Evolutionary conservation across 2,329 filamentous ascomycete genomes (phyloP).

Genomic region (Aspergillus candidus): DNA sequence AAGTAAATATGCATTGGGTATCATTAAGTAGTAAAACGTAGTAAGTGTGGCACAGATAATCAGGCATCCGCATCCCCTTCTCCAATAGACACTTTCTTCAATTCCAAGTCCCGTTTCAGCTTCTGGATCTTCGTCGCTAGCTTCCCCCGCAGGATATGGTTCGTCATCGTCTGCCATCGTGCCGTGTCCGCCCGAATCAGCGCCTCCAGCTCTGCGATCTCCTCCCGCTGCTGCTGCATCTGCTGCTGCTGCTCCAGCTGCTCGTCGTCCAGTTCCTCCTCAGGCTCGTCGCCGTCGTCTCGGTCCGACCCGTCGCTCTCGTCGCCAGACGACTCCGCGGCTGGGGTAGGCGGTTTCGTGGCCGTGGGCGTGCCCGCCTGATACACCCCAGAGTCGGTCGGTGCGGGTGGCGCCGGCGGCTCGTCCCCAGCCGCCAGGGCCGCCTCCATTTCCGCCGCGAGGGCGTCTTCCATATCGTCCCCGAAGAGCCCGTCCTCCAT

Average conservation of each 20-base stretch:
- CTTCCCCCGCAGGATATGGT: slow-evolving; percentile 38
- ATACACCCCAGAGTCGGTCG: slow-evolving; percentile 14
- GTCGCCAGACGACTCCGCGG: slow-evolving; percentile 37
- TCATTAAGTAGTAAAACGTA: background rate
- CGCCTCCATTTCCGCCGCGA: slow-evolving; percentile 42
- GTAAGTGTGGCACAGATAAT: slow-evolving; percentile 3
- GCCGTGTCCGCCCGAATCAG: slow-evolving; percentile 34
- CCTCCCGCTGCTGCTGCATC: slow-evolving; percentile 40
- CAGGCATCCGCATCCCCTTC: slow-evolving; percentile 28
- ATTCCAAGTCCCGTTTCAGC: slow-evolving; percentile 38
- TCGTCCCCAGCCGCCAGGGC: slow-evolving; percentile 35
- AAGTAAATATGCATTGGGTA: background rate
- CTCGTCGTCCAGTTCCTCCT: slow-evolving; percentile 40
- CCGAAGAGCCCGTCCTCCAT: slow-evolving; percentile 29
- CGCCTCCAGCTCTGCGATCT: slow-evolving; percentile 39
- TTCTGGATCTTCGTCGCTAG: slow-evolving; percentile 40
- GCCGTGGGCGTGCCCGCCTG: slow-evolving; percentile 29
- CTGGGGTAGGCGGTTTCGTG: slow-evolving; percentile 27
- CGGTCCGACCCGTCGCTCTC: slow-evolving; percentile 36
- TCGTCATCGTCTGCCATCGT: slow-evolving; percentile 36
- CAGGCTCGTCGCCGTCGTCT: slow-evolving; percentile 30
- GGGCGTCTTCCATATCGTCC: slow-evolving; percentile 35
- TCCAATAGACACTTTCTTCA: slow-evolving; percentile 40
- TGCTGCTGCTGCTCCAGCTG: slow-evolving; percentile 37
- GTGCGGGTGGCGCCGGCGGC: slow-evolving; percentile 16